Evolutionary conservation across 495 filamentous ascomycete species (phyloP).

Genomic region (Aspergillus egyptiacus): DNA sequence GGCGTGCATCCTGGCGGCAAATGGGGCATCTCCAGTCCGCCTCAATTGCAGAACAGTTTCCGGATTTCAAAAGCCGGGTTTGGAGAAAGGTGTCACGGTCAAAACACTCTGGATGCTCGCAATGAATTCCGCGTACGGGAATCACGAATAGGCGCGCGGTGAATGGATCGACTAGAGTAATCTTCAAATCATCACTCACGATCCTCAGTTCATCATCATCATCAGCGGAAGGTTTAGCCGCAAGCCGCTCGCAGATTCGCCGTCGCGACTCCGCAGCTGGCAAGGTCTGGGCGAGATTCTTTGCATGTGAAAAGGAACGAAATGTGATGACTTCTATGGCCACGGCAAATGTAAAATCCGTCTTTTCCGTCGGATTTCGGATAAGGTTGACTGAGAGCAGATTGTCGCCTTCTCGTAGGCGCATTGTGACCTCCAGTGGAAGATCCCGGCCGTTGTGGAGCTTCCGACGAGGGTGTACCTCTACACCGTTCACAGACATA

Average conservation of each 20-base stretch:
- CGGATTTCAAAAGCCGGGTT: constrained; percentile 47
- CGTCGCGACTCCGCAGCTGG: constrained; percentile 27
- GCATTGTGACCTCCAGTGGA: constrained; percentile 62
- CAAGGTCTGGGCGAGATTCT: constrained; percentile 30
- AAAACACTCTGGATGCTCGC: constrained; percentile 77
- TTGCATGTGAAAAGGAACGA: constrained; percentile 43
- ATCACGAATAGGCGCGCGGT: constrained; percentile 58
- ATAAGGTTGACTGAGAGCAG: constrained; percentile 50
- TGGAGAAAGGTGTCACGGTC: constrained; percentile 75
- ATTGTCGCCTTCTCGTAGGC: constrained; percentile 51
- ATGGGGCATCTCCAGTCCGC: constrained; percentile 82
- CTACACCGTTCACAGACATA: constrained; percentile 56
- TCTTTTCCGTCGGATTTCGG: constrained; percentile 28
- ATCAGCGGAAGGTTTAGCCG: constrained; percentile 38
- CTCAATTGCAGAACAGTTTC: constrained; percentile 48
- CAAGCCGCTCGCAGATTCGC: constrained; percentile 35
- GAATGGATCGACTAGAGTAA: constrained; percentile 75
- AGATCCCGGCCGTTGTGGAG: constrained; percentile 67
- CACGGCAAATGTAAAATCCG: constrained; percentile 41
- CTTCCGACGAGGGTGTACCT: constrained; percentile 57
- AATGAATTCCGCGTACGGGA: constrained; percentile 59
- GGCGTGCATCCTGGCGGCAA: constrained; percentile 68
- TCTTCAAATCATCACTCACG: constrained; percentile 54
- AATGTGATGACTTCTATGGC: constrained; percentile 60
- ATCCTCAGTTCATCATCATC: constrained; percentile 58